Percentiles rank a stretch among this genome's conserved stretches.
Conservation (phyloP, 23 red algal species). For the Rhodosorus marinus region DNA sequence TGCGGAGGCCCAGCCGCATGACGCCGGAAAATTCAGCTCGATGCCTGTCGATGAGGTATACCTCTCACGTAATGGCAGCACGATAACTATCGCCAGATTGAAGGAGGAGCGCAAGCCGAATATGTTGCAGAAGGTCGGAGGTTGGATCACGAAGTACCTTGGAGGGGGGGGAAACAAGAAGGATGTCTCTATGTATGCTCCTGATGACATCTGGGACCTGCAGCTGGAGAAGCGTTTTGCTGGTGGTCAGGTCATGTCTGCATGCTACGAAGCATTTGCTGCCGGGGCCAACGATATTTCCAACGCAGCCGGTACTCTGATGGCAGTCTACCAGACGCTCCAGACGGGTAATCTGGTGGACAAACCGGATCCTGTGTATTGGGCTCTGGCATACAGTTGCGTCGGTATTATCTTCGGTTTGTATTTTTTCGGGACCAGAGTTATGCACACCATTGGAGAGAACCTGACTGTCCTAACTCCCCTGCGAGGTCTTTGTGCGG, state of each 20-base stretch:
- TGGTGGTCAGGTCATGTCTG: constrained; percentile 1
- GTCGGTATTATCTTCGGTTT: constrained; percentile 3
- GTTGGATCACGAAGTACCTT: no score
- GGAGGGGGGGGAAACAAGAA: no score
- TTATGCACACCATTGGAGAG: constrained; percentile 6
- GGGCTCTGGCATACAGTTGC: constrained; percentile 1
- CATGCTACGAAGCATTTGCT: constrained; percentile 12
- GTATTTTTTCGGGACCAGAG: constrained; percentile 1
- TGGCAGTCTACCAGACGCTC: constrained; percentile 3
- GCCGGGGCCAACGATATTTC: constrained; percentile 8
- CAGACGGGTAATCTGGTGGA: not conserved
- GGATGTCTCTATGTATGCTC: no score
- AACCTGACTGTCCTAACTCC: constrained; percentile 7
- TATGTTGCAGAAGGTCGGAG: no score
- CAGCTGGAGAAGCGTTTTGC: constrained; percentile 5
- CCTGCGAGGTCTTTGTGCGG: constrained; percentile 3
- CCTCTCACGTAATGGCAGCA: no score
- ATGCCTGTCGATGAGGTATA: no score
- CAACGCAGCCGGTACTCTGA: constrained; percentile 6
- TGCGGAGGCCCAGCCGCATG: no score
- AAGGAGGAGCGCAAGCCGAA: no score
- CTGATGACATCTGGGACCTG: not conserved
- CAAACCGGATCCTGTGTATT: not conserved
- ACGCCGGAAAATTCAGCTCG: no score
- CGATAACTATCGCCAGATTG: no score